Percentiles rank a stretch among this genome's conserved stretches.
phyloP scores from a whole-genome alignment of 1,139 yeast species.

The Sugiyamaella castrensis region DNA sequence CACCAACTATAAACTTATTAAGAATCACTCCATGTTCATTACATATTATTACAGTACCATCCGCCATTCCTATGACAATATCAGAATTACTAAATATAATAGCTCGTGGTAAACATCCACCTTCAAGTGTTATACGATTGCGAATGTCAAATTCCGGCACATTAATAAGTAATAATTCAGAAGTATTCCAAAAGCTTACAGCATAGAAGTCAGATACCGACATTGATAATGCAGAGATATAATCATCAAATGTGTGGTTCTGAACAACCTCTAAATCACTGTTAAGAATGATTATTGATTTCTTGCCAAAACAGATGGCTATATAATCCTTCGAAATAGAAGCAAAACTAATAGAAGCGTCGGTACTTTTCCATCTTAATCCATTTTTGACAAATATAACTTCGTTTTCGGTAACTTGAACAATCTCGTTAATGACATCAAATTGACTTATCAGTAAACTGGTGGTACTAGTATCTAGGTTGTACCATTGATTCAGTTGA shows the following conservation, averaged over 20 bases:
- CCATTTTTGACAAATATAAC: background rate
- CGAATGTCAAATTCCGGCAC: background rate
- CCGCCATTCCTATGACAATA: conserved; percentile 12
- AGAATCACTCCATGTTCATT: background rate
- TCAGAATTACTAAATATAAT: background rate
- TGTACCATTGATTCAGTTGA: conserved; percentile 6
- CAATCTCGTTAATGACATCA: background rate
- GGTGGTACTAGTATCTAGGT: background rate
- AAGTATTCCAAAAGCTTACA: conserved; percentile 9
- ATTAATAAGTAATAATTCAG: conserved; percentile 2
- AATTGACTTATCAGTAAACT: conserved; percentile 8
- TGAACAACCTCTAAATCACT: background rate
- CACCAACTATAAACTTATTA: conserved; percentile 1
- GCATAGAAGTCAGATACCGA: background rate
- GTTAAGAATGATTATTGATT: conserved; percentile 7
- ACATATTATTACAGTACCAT: conserved; percentile 4
- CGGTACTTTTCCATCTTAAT: conserved; percentile 1
- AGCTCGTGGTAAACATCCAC: conserved; percentile 3
- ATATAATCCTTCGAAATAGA: background rate
- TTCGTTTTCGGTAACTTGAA: conserved; percentile 12
- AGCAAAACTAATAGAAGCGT: conserved; percentile 4
- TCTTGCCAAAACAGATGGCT: conserved; percentile 1
- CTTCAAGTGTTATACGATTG: background rate
- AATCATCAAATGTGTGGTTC: conserved; percentile 1
- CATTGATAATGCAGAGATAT: conserved; percentile 8